These are phyloP conservation scores for Erythrobasidium yunnanense DNA, from an alignment of 768 basidiomycete species.

Conservation along the genomic window DNA sequence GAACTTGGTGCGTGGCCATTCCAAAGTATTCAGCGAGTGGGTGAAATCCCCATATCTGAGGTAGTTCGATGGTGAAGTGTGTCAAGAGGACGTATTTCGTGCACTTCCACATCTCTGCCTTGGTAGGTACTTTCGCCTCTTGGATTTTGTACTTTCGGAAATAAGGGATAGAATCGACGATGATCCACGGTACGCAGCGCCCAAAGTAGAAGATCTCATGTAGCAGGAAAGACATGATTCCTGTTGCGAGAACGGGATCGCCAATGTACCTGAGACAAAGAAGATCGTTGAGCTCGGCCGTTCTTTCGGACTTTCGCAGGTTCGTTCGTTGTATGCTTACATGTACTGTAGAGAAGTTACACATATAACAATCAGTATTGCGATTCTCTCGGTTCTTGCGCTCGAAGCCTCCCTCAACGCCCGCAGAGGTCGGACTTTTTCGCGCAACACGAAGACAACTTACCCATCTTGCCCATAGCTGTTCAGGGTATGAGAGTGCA, in stretches of 20 bases:
- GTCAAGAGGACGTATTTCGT: constrained; percentile 86
- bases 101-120: constrained; percentile 83
- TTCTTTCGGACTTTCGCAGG: neutral
- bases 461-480: constrained; percentile 44
- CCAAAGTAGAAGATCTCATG: constrained; percentile 68
- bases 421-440: no score
- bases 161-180: constrained; percentile 86
- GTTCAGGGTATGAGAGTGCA: constrained; percentile 20
- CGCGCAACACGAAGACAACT: no score
- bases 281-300: neutral
- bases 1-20: constrained; percentile 85
- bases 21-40: constrained; percentile 67
- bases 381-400: no score
- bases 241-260: constrained; percentile 84
- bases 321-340: no score
- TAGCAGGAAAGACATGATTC: constrained; percentile 77
- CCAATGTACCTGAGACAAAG: constrained; percentile 77
- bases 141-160: constrained; percentile 92
- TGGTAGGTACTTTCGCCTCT: constrained; percentile 66
- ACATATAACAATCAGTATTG: no score
- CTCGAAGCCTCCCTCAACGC: no score
- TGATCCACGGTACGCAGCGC: constrained; percentile 84
- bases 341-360: neutral
- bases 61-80: constrained; percentile 90
- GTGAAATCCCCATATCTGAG: constrained; percentile 44